phyloP scores from a whole-genome alignment of 768 basidiomycete species.

The Antrodiella citrinella region DNA sequence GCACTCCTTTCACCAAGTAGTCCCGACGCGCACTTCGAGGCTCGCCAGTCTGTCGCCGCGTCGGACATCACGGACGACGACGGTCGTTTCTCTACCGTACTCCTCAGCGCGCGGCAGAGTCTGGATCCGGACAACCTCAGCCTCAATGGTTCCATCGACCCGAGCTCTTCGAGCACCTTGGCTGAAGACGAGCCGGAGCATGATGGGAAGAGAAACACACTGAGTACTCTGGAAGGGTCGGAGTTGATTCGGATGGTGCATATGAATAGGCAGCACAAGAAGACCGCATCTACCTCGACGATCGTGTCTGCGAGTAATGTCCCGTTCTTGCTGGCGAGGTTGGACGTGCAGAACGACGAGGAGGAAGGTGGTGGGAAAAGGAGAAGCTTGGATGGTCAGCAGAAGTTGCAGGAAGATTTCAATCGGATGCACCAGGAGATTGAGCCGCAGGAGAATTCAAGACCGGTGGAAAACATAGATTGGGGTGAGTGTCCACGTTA shows the following conservation, averaged over 20 bases:
- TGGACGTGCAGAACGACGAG: slow-evolving; percentile 38
- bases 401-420: slow-evolving; percentile 73
- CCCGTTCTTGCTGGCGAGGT: slow-evolving; percentile 46
- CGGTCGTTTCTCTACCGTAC: slow-evolving; percentile 43
- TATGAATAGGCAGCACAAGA: slow-evolving; percentile 40
- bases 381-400: slow-evolving; percentile 53
- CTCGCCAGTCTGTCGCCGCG: slow-evolving; percentile 37
- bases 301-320: slow-evolving; percentile 43
- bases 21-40: slow-evolving; percentile 1
- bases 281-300: slow-evolving; percentile 52
- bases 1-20: slow-evolving; percentile 3
- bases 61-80: slow-evolving; percentile 61
- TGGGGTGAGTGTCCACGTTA: slow-evolving; percentile 49
- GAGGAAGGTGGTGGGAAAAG: slow-evolving; percentile 32
- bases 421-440: slow-evolving; percentile 51
- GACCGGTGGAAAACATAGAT: slow-evolving; percentile 47
- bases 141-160: slow-evolving; percentile 17
- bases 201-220: slow-evolving; percentile 18
- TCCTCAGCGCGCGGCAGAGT: slow-evolving; percentile 31
- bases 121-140: slow-evolving; percentile 15
- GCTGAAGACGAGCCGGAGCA: background rate
- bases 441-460: slow-evolving; percentile 26
- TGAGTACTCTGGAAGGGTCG: slow-evolving; percentile 23
- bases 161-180: slow-evolving; percentile 8
- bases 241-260: slow-evolving; percentile 12